Evolutionary conservation across 768 basidiomycete species (phyloP), one percentile per base, ranked within the genome.

Genomic region (Cystobasidium ongulense): DNA sequence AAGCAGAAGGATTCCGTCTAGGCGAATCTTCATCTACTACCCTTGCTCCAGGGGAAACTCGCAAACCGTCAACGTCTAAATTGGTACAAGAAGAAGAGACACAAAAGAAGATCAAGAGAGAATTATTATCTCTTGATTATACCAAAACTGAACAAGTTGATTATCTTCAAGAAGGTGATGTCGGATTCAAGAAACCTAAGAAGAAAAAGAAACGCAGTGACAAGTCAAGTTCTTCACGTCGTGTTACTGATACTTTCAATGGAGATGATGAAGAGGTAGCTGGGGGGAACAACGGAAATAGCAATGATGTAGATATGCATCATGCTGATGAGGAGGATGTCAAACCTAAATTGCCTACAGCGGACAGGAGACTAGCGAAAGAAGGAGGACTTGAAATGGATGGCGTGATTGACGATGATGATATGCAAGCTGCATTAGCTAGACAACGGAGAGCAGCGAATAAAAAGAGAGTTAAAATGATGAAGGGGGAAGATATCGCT

Each of bases 111-210:
- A 70, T 94, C 53, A 91, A 92, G 78, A 92, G 88, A 81, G 86
- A 89, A 15, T 81, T 93, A 35, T 80, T 95, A 11, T 88, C 88
- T 2, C 89, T 96, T 77, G 91, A 95, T 80, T 99, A 96, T 81
- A 83, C 87, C 7, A n/a, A 38, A 65, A 21, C 38, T 33, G 52
- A 73, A 31, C 50, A 92, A 77, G 78, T 86, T n/a, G 96, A 98
- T 80, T 97, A 98, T 78, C 80, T 91, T 7, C 87, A 91, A 81
- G 92, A 92, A 80, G 92, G 91, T 1, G 94, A 98, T 75, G 83
- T 88, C 25, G 93, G 92, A 1, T 98, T 98, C 83, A 98, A 96
- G 84, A 97, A 95, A 81, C 87, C 87, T 1, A 97, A 93, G 85
- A 64, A 94, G 91, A 91, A 88, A 39, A 99, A 94, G 84, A 98